Evolutionary conservation across 768 basidiomycete species (phyloP), one percentile per base, ranked within the genome.

Genomic region (Imleria badia): DNA sequence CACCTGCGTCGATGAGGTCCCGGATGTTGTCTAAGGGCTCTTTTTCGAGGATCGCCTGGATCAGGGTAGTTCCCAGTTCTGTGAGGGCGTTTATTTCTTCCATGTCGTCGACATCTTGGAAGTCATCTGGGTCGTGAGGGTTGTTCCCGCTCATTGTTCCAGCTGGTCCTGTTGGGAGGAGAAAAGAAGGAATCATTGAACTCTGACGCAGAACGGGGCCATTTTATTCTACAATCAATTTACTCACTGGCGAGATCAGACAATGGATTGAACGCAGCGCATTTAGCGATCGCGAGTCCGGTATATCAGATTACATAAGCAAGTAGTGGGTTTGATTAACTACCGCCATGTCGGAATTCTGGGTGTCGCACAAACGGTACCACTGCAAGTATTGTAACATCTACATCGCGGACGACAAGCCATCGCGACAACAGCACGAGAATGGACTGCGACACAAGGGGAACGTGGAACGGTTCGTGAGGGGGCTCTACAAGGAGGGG

Each of bases 321-420:
- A 1, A 6, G 3, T 7, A 33, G 14, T 15, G 5, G 20, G 20
- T 31, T 63, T 57, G 51, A 45, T 45, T 13, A 34, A 46, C 45
- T 35, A 61, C 61, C 19, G 46, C 15, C 68, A 94, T 94, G 92
- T 86, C 85, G 61, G 92, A 94, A 70, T 94, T 88, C 70, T 95
- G 93, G 92, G 87, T 94, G 58, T 91, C 91, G 23, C 85, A 90
- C 70, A 94, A 94, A 73, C 88, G 85, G 63, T 96, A 95, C 73
- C 89, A 83, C 68, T 97, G 94, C 85, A 94, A 94, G 69, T 98
- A 98, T 77, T 98, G 97, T 76, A 90, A 94, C 47, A 94, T 93
- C 59, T 98, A 87, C 76, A 98, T 99, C 57, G 83, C 94, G 48
- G 97, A 99, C 74, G 96, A 99, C 78, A 92, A 78, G 11, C 89